Percentiles rank a stretch among this genome's conserved stretches.
Conservation (phyloP, 768 basidiomycete species). For the Suillus placidus region DNA sequence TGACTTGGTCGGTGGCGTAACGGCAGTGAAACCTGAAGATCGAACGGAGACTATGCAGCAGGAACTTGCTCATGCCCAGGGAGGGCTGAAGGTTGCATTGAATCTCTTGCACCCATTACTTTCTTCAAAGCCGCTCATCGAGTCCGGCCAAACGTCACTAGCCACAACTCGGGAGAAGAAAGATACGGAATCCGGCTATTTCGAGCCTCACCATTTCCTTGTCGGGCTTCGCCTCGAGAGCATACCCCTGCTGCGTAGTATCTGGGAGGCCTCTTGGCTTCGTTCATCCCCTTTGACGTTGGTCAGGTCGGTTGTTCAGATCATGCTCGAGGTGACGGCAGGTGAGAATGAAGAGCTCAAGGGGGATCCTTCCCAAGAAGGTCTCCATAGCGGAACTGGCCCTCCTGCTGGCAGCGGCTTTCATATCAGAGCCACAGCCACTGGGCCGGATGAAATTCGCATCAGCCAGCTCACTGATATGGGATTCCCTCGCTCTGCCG, state of each 20-base stretch:
- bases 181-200: conserved; percentile 76
- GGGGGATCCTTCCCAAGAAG: conserved; percentile 44
- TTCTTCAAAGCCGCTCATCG: conserved; percentile 78
- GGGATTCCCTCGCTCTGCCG: conserved; percentile 93
- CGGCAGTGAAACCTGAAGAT: conserved; percentile 52
- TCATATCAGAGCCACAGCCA: conserved; percentile 36
- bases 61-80: conserved; percentile 75
- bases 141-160: conserved; percentile 80
- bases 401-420: conserved; percentile 35
- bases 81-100: conserved; percentile 79
- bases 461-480: conserved; percentile 90
- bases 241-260: conserved; percentile 62
- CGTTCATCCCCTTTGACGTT: conserved; percentile 72
- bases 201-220: conserved; percentile 86
- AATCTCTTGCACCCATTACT: conserved; percentile 77
- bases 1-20: conserved; percentile 56
- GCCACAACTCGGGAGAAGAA: conserved; percentile 76
- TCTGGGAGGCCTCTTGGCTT: conserved; percentile 90
- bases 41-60: conserved; percentile 60
- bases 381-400: conserved; percentile 32
- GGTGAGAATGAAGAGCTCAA: conserved; percentile 79
- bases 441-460: conserved; percentile 73
- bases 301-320: conserved; percentile 73
- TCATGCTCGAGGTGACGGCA: conserved; percentile 78
- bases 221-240: conserved; percentile 74